A percentile compares a stretch with the other conserved stretches of the same genome.
Evolutionary conservation across 495 filamentous ascomycete species (phyloP).

Genomic region (Astrocystis sublimbata): DNA sequence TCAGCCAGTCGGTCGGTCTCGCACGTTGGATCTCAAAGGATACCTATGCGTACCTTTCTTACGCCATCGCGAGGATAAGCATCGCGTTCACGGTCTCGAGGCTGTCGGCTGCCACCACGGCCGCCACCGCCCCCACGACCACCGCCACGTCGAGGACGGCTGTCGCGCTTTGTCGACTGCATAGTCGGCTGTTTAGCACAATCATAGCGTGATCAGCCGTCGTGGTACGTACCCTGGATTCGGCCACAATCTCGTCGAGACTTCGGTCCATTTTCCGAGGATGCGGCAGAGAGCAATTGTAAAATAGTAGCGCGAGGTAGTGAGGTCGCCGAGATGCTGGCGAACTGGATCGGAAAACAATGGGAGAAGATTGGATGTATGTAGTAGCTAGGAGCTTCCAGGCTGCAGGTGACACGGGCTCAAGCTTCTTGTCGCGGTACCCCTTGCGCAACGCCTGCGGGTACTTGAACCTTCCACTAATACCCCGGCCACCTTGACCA

Average conservation of each 20-base stretch:
- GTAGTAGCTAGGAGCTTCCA: not conserved
- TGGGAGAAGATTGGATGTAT: not conserved
- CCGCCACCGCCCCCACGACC: slow-evolving; percentile 40
- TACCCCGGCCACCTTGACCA: too few species aligned
- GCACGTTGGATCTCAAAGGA: too few species aligned
- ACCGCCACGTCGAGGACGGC: slow-evolving; percentile 32
- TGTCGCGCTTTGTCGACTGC: slow-evolving; percentile 32
- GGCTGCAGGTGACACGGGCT: too few species aligned
- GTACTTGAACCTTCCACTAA: too few species aligned
- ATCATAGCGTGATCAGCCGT: slow-evolving; percentile 1
- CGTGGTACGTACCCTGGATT: slow-evolving; percentile 65
- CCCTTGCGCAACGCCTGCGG: too few species aligned
- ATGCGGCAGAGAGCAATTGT: not conserved
- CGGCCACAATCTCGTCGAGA: slow-evolving; percentile 81
- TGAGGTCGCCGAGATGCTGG: too few species aligned
- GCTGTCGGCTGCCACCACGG: slow-evolving; percentile 49
- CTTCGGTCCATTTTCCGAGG: slow-evolving; percentile 67
- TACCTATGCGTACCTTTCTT: slow-evolving; percentile 79
- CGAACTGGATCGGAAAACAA: not conserved
- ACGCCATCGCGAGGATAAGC: slow-evolving; percentile 72
- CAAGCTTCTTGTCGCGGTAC: too few species aligned
- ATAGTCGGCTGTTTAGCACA: slow-evolving; percentile 1
- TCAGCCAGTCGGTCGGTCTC: not conserved
- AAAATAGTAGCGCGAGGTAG: not conserved
- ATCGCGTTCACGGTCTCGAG: slow-evolving; percentile 47